Conservation (phyloP, 768 basidiomycete species). For the Lactifluus pinguis region DNA sequence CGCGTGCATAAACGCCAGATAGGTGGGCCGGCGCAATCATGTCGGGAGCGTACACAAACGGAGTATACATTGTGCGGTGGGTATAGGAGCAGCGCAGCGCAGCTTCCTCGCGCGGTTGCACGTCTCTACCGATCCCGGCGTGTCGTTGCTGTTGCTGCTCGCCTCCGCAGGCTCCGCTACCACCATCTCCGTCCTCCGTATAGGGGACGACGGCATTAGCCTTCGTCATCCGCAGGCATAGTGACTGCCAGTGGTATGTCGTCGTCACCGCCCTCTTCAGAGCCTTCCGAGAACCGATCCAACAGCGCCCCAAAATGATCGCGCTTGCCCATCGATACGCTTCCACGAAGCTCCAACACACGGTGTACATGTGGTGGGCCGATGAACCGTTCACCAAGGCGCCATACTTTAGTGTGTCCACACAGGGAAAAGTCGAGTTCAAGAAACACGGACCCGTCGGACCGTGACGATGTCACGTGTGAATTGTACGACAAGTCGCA, state of each 20-base stretch:
- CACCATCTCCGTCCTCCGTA: neutral
- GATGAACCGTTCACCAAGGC: slow-evolving; percentile 32
- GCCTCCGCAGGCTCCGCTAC: too few species aligned
- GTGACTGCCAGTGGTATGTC: slow-evolving; percentile 1
- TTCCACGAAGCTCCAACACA: slow-evolving; percentile 21
- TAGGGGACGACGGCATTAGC: slow-evolving; percentile 2
- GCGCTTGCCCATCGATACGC: slow-evolving; percentile 30
- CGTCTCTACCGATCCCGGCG: neutral
- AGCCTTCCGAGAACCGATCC: slow-evolving; percentile 5
- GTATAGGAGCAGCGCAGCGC: too few species aligned
- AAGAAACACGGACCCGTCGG: too few species aligned
- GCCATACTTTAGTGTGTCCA: slow-evolving; percentile 52
- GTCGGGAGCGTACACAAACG: slow-evolving; percentile 21
- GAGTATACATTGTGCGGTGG: too few species aligned
- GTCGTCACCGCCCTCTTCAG: neutral
- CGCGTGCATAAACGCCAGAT: slow-evolving; percentile 23
- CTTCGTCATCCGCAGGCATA: slow-evolving; percentile 7
- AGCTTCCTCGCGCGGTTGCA: neutral
- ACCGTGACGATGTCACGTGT: slow-evolving; percentile 37
- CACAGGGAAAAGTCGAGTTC: slow-evolving; percentile 55
- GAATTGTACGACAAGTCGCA: slow-evolving; percentile 39
- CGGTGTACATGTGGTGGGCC: slow-evolving; percentile 27
- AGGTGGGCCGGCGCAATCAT: slow-evolving; percentile 16
- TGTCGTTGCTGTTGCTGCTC: neutral
- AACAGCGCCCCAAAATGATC: slow-evolving; percentile 34